Evolutionary conservation across 2,329 filamentous ascomycete genomes (phyloP), one percentile per base, ranked within the genome.

Genomic region (Fusarium siculi): DNA sequence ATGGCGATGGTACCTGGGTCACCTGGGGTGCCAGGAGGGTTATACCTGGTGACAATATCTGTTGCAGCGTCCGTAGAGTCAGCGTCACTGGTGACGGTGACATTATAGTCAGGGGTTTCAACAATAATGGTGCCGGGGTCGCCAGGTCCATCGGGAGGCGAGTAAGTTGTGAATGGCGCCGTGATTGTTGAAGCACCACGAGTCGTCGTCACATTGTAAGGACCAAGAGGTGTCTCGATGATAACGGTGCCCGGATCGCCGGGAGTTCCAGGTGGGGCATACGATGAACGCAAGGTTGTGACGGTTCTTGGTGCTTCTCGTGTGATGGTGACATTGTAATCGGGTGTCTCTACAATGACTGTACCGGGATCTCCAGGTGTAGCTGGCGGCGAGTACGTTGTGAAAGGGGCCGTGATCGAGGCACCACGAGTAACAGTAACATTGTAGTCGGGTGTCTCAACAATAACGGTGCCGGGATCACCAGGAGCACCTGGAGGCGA

Each of bases 1-100:
- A 71, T 71, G 14, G 68, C 58, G 14, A 71, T 39, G 7, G 67
- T 71, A 19, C 67, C 67, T n/a, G 67, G 62, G 9, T 71, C 68
- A 7, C 68, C 68, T 16, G 67, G 32, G 2, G 68, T 42, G 19
- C 46, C 68, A 21, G 68, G 68, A 2, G 62, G 67, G 9, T 67
- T 39, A 12, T 71, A 71, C 9, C 42, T 71, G 21, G 66, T 71
- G 5, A 62, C 44, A 23, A 36, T 39, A 19, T 49, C 53, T 9
- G 62, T 66, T 19, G 23, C 42, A 30, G n/a, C 49, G 19, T 50
- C 50, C 10, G 53, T 21, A 30, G 44, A 50, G 12, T 39, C 54
- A 25, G 44, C 61, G 9, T 49, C 54, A 5, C 42, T 34, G 23
- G 68, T 70, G 9, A 66, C 36, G 9, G 68, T 70, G 19, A 70